Conservation (phyloP, 768 basidiomycete genomes). For the Suillus variegatus region DNA sequence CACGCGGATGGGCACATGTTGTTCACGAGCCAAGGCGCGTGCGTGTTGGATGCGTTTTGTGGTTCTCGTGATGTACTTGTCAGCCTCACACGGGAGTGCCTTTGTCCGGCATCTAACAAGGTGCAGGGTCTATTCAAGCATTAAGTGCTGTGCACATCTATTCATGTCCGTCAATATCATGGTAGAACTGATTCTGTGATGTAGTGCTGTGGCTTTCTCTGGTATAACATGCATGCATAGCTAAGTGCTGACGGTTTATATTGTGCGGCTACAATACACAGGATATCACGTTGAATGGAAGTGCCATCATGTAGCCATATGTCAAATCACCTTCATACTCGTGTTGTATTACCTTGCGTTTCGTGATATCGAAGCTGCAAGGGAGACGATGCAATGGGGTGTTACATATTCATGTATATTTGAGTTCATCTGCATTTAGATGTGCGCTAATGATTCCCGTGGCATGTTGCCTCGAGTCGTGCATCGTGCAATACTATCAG, state of each 20-base stretch:
- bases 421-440: not conserved
- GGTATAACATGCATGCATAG: not conserved
- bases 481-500: not conserved
- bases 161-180: slow-evolving; percentile 3
- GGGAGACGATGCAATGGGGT: not conserved
- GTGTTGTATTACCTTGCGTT: not conserved
- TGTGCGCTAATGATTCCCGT: not conserved
- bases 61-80: not conserved
- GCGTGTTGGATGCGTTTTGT: slow-evolving; percentile 1
- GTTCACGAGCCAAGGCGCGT: not conserved
- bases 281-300: slow-evolving; percentile 1
- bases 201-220: not conserved
- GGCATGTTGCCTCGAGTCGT: not conserved
- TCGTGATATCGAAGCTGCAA: not conserved
- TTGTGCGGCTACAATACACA: not conserved
- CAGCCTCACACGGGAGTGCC: not conserved
- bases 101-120: not conserved
- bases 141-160: not conserved
- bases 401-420: not conserved
- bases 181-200: not conserved
- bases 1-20: slow-evolving; percentile 1
- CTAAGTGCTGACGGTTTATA: not conserved
- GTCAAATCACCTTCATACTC: not conserved
- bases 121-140: not conserved
- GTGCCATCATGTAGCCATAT: not conserved